Evolutionary conservation across 2,329 filamentous ascomycete genomes (phyloP).

Genomic region (Tolypocladium ovalisporum): DNA sequence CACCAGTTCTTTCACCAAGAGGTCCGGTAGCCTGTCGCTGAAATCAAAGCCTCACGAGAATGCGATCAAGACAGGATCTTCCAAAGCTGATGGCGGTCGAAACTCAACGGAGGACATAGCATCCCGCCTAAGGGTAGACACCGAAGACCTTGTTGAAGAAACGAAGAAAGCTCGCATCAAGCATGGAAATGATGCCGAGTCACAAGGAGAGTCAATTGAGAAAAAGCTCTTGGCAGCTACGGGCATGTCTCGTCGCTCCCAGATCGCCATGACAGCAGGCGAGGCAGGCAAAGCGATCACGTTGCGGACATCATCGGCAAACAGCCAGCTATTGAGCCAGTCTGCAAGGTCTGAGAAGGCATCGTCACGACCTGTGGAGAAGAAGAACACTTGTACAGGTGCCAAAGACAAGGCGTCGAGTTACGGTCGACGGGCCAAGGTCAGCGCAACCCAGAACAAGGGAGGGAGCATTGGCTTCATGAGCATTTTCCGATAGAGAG

Average conservation of each 20-base stretch:
- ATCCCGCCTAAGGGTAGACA: not conserved
- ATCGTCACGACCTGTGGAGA: not conserved
- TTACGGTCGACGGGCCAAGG: not conserved
- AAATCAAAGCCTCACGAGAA: slow-evolving; percentile 2
- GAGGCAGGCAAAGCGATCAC: not conserved
- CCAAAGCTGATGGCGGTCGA: not conserved
- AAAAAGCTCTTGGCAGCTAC: not conserved
- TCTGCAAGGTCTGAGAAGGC: slow-evolving; percentile 2
- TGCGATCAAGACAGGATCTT: not conserved
- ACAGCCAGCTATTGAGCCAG: slow-evolving; percentile 4
- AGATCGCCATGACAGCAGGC: not conserved
- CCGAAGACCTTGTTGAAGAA: not conserved
- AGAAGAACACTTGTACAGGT: slow-evolving; percentile 4
- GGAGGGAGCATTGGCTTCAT: not conserved
- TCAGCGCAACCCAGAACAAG: not conserved
- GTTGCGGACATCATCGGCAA: slow-evolving; percentile 3
- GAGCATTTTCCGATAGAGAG: slow-evolving; percentile 3
- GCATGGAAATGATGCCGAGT: not conserved
- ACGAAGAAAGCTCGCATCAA: slow-evolving; percentile 1
- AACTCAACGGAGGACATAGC: not conserved
- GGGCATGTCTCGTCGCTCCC: not conserved
- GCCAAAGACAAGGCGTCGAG: not conserved
- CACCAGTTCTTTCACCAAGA: slow-evolving; percentile 62
- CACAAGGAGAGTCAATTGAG: not conserved
- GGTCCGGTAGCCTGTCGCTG: slow-evolving; percentile 45